Base-by-base conservation (phyloP, 129 eudicot genomes). In the Scalesia atractyloides region DNA sequence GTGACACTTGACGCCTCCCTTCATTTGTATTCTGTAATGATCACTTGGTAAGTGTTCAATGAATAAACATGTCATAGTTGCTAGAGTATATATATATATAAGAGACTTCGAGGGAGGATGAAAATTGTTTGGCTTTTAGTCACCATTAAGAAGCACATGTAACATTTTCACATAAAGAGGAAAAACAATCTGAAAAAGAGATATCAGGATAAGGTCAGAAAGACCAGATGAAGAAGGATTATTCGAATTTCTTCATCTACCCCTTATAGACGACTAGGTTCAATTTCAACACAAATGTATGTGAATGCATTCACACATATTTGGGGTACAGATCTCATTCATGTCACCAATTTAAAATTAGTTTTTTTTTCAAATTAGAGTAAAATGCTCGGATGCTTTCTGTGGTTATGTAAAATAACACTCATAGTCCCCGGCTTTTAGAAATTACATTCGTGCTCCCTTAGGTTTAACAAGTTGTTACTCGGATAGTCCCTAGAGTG, bases 171-270 rank as follows among this genome's bases (percentile, higher is more conserved):
- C 69, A 20, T 36, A 66, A 75, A 56, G 7, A 7, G 46, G 46
- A 41, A 41, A 8, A 2, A 41, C 8, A 41, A 41, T 41, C 46
- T 41, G 46, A 41, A 41, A 41, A 41, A 12, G 56, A 75, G 18
- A 63, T 46, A 51, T 17, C 11, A 69, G 41, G 10, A 11, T 54
- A 56, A 75, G 73, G 73, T 53, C 58, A 11, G 41, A 56, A 75
- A 68, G 73, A 66, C 58, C 73, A 47, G 34, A 11, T 47, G 17
- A 26, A 46, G 33, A 18, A 30, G n/a, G 39, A 5, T 59, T 77
- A 61, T 60, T 77, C 81, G 49, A 61, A 10, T 77, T 69, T 69
- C 36, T 48, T 60, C 34, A 77, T 48, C 56, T 60, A 76, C 63
- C 63, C 68, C 44, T 2, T 48, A 77, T 69, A 60, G 18, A 37